Evolutionary conservation across 805 yeast species (phyloP).

Genomic region (Metschnikowia borealis): DNA sequence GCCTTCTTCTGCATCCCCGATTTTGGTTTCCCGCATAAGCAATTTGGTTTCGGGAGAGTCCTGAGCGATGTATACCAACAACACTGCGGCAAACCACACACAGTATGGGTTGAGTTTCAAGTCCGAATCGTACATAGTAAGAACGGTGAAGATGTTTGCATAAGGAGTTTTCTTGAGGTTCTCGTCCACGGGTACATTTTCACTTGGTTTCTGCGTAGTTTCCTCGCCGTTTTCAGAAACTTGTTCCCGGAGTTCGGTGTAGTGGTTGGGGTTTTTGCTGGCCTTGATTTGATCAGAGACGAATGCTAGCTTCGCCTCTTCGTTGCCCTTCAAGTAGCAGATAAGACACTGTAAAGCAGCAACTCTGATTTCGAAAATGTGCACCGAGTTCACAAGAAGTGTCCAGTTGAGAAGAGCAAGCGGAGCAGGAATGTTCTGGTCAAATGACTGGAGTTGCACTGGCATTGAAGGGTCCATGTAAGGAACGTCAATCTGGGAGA

Average conservation of each 20-base stretch:
- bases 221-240: conserved; percentile 3
- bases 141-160: conserved; percentile 63
- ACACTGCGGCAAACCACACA: conserved; percentile 74
- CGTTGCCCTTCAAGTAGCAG: conserved; percentile 64
- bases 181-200: conserved; percentile 1
- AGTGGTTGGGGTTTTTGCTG: conserved; percentile 26
- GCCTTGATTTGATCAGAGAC: conserved; percentile 59
- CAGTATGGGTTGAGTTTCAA: conserved; percentile 76
- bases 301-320: conserved; percentile 57
- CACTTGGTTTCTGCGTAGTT: background rate
- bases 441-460: conserved; percentile 33
- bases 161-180: conserved; percentile 25
- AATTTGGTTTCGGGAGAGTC: conserved; percentile 48
- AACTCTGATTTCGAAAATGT: conserved; percentile 74
- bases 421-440: conserved; percentile 57
- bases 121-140: conserved; percentile 69
- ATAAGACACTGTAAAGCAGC: conserved; percentile 65
- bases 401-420: conserved; percentile 81
- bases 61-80: conserved; percentile 59
- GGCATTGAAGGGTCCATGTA: conserved; percentile 74
- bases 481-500: conserved; percentile 86
- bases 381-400: conserved; percentile 73
- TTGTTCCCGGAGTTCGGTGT: conserved; percentile 11
- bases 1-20: conserved; percentile 56
- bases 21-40: conserved; percentile 43